These are phyloP conservation scores for Elaeis oleifera DNA, from an alignment of 202 grass and related monocot genomes.

Conservation along the genomic window DNA sequence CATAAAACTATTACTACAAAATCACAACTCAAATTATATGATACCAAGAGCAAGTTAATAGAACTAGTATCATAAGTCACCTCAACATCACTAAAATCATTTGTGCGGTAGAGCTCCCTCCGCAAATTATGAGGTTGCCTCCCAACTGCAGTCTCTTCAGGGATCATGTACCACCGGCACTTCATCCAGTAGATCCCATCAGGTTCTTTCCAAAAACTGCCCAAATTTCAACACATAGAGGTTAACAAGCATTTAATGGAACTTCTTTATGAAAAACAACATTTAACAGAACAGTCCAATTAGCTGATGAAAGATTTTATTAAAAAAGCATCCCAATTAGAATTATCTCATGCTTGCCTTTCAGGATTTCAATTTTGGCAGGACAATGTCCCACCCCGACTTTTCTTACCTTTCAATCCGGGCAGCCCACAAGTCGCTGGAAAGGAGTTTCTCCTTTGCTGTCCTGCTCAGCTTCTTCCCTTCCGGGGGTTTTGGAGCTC, in stretches of 20 bases:
- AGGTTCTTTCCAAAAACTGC: slow-evolving; percentile 70
- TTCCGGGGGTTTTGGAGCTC: slow-evolving; percentile 37
- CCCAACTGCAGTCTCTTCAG: slow-evolving; percentile 85
- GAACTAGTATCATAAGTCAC: slow-evolving; percentile 11
- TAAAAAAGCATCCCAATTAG: too few relatives aligned
- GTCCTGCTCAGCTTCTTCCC: slow-evolving; percentile 63
- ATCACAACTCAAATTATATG: too few relatives aligned
- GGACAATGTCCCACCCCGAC: too few relatives aligned
- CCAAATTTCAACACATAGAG: neutral
- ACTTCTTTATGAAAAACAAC: too few relatives aligned
- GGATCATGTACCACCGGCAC: slow-evolving; percentile 81
- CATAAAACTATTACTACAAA: too few relatives aligned
- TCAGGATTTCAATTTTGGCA: too few relatives aligned
- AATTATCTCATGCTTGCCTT: too few relatives aligned
- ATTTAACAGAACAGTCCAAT: too few relatives aligned
- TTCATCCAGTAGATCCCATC: slow-evolving; percentile 63
- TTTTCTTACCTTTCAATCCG: slow-evolving; percentile 50
- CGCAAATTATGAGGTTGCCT: slow-evolving; percentile 90
- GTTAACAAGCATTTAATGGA: too few relatives aligned
- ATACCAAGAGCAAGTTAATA: neutral
- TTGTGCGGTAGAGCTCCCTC: slow-evolving; percentile 75
- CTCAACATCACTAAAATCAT: slow-evolving; percentile 60
- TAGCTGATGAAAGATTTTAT: too few relatives aligned
- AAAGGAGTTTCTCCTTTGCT: slow-evolving; percentile 74
- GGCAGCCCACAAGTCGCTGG: slow-evolving; percentile 69